Percentiles rank a stretch among this genome's conserved stretches.
These are phyloP conservation scores for Sporisorium iseilematis-ciliati DNA, from an alignment of 1,284 basidiomycete species.

Conservation along the genomic window DNA sequence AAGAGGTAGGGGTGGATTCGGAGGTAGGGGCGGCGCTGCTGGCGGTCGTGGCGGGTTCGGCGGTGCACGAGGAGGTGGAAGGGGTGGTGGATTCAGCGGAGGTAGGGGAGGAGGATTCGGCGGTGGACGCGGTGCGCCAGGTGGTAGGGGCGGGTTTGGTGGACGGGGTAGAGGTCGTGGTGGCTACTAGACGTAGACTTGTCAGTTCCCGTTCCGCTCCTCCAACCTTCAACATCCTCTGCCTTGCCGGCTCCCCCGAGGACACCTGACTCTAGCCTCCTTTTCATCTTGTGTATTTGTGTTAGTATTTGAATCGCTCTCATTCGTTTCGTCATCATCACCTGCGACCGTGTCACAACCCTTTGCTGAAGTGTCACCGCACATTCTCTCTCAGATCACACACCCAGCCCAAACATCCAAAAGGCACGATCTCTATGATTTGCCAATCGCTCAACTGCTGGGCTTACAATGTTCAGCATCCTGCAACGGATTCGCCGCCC, in stretches of 20 bases:
- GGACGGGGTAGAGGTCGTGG: constrained; percentile 59
- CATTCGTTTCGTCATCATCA: constrained; percentile 10
- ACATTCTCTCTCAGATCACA: background rate
- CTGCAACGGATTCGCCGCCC: constrained; percentile 50
- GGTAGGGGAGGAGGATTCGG: constrained; percentile 63
- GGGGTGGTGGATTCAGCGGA: constrained; percentile 54
- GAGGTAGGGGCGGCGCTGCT: constrained; percentile 53
- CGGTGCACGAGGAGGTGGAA: constrained; percentile 66
- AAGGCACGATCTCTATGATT: constrained; percentile 9
- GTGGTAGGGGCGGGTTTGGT: constrained; percentile 30
- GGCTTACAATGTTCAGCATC: constrained; percentile 51
- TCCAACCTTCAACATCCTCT: background rate
- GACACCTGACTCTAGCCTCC: background rate
- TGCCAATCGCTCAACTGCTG: background rate
- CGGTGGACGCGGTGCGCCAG: constrained; percentile 51
- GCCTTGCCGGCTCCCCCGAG: background rate
- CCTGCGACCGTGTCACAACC: background rate
- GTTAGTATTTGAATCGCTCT: constrained; percentile 12
- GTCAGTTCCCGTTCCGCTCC: background rate
- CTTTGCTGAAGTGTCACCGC: too few species aligned
- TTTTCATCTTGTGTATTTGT: constrained; percentile 17
- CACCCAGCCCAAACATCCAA: too few species aligned
- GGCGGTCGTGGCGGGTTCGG: constrained; percentile 54
- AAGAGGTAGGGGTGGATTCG: constrained; percentile 24
- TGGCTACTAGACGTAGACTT: constrained; percentile 49